Evolutionary conservation across 2,329 filamentous ascomycete genomes (phyloP).

Genomic region (Chrysoporthe puriensis): DNA sequence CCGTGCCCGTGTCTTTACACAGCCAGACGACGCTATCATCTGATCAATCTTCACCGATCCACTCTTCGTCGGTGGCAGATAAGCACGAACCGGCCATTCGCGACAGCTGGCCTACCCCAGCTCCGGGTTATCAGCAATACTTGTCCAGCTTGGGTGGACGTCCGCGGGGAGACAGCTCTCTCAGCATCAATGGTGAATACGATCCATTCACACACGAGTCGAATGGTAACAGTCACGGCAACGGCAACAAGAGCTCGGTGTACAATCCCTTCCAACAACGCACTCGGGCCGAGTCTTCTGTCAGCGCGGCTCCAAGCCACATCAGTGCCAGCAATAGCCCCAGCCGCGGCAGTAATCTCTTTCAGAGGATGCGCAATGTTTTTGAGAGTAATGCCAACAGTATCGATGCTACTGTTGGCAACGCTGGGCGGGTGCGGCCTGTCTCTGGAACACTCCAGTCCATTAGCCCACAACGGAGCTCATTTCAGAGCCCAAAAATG

Average conservation of each 20-base stretch:
- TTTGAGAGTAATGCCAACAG: slow-evolving; percentile 39
- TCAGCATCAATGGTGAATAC: slow-evolving; percentile 32
- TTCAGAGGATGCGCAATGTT: slow-evolving; percentile 46
- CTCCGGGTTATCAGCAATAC: slow-evolving; percentile 23
- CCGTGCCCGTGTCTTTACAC: slow-evolving; percentile 40
- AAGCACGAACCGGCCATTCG: slow-evolving; percentile 40
- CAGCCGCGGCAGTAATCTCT: slow-evolving; percentile 36
- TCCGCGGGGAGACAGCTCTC: slow-evolving; percentile 33
- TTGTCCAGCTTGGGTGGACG: slow-evolving; percentile 26
- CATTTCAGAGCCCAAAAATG: neutral
- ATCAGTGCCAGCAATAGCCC: slow-evolving; percentile 17
- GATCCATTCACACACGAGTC: slow-evolving; percentile 35
- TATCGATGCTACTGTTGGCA: neutral
- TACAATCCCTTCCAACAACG: slow-evolving; percentile 25
- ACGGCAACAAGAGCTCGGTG: slow-evolving; percentile 8
- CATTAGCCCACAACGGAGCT: neutral
- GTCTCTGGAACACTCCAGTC: slow-evolving; percentile 15
- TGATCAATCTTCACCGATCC: slow-evolving; percentile 38
- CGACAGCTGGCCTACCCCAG: slow-evolving; percentile 37
- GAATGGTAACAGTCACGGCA: slow-evolving; percentile 14
- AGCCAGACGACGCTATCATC: slow-evolving; percentile 44
- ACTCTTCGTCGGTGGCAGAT: slow-evolving; percentile 33
- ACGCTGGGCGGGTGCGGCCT: neutral
- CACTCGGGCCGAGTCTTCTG: slow-evolving; percentile 23
- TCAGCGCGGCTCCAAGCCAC: slow-evolving; percentile 15